Conservation (phyloP, 2,329 filamentous ascomycete species). For the Cordyceps tenuipes region DNA sequence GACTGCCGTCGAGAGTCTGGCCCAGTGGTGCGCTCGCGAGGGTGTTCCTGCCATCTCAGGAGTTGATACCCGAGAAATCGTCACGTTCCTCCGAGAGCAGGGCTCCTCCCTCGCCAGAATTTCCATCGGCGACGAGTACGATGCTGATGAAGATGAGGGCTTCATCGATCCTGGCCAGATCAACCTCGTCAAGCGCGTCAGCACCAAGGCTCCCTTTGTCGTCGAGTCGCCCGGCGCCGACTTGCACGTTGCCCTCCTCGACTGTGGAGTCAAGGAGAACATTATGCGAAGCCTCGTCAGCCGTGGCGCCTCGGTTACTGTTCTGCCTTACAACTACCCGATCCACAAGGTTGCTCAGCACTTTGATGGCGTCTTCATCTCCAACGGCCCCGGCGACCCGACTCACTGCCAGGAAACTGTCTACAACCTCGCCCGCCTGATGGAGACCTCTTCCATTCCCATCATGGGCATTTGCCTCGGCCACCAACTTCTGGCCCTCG, state of each 20-base stretch:
- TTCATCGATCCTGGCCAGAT: conserved; percentile 94
- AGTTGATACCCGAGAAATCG: conserved; percentile 93
- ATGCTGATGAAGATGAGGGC: conserved; percentile 94
- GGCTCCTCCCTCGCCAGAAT: conserved; percentile 94
- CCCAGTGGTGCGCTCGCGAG: conserved; percentile 92
- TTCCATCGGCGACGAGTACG: conserved; percentile 93
- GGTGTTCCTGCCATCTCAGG: conserved; percentile 94
- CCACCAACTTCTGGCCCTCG: conserved; percentile 89
- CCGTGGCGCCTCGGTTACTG: conserved; percentile 85
- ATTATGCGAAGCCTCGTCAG: conserved; percentile 90
- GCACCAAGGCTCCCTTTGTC: conserved; percentile 96
- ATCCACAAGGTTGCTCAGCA: conserved; percentile 97
- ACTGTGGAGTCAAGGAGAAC: conserved; percentile 99
- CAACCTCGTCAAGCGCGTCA: conserved; percentile 92
- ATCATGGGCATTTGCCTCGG: conserved; percentile 98
- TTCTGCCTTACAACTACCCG: conserved; percentile 93
- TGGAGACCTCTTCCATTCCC: conserved; percentile 83
- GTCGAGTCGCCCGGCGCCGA: conserved; percentile 76
- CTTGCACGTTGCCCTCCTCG: conserved; percentile 87
- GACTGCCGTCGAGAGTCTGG: conserved; percentile 91
- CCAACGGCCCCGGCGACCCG: conserved; percentile 95
- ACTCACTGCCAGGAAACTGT: conserved; percentile 94
- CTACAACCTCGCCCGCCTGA: conserved; percentile 82
- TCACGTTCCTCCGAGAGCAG: conserved; percentile 91
- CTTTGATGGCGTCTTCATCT: conserved; percentile 98